Percentiles rank a stretch among this genome's conserved stretches.
phyloP scores from a whole-genome alignment of 2,329 filamentous ascomycete species.

The Pseudogymnoascus sp. region DNA sequence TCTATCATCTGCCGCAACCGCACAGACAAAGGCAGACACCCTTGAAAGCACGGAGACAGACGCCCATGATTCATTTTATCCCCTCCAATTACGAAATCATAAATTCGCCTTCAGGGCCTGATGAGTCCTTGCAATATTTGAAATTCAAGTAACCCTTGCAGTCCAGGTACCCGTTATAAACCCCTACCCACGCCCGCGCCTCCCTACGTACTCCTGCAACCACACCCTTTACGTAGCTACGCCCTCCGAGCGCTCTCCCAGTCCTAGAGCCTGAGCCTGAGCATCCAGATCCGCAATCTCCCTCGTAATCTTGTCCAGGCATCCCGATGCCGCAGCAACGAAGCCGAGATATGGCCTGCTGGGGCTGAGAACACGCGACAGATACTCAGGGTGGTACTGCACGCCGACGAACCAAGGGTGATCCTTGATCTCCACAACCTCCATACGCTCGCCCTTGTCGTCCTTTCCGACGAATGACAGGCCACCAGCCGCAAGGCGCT shows the following conservation, averaged over 20 bases:
- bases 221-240: not conserved
- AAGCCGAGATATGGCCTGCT: constrained; percentile 77
- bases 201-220: not conserved
- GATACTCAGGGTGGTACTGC: constrained; percentile 86
- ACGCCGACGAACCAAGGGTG: constrained; percentile 82
- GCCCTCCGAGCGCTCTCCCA: constrained; percentile 7
- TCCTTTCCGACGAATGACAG: constrained; percentile 76
- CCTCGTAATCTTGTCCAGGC: constrained; percentile 27
- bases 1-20: not conserved
- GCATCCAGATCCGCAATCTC: constrained; percentile 13
- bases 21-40: not conserved
- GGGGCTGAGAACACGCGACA: constrained; percentile 67
- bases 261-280: not conserved
- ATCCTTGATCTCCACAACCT: constrained; percentile 73
- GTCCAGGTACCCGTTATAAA: not conserved
- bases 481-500: constrained; percentile 60
- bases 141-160: not conserved
- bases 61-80: constrained; percentile 10
- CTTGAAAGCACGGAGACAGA: not conserved
- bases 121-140: not conserved
- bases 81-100: constrained; percentile 5
- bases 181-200: not conserved
- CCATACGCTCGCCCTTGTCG: constrained; percentile 71
- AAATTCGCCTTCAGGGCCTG: not conserved
- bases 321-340: constrained; percentile 59